phyloP scores from a whole-genome alignment of 768 basidiomycete genomes.

The Psilocybe cubensis region DNA sequence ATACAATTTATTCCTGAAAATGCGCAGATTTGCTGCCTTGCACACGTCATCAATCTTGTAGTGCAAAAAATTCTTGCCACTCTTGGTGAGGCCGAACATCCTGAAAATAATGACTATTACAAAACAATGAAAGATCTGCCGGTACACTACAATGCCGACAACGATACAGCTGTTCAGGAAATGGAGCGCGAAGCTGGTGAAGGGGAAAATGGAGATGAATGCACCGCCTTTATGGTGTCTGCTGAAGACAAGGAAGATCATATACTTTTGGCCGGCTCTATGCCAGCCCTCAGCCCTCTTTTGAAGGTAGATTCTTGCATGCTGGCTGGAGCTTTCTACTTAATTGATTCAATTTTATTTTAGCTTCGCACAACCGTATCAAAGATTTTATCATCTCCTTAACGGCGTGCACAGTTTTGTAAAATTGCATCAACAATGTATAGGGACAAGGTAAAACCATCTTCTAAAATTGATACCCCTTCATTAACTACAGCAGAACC shows the following conservation, averaged over 20 bases:
- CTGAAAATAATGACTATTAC: slow-evolving; percentile 30
- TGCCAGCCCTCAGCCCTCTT: no score
- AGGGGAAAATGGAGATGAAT: no score
- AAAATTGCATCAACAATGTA: slow-evolving; percentile 15
- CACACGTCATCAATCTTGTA: slow-evolving; percentile 40
- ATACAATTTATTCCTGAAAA: slow-evolving; percentile 26
- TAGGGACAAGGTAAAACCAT: background rate
- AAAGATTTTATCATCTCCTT: slow-evolving; percentile 34
- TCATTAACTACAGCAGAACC: slow-evolving; percentile 1
- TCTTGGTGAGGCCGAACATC: slow-evolving; percentile 30
- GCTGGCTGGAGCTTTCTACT: no score
- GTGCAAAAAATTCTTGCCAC: slow-evolving; percentile 33
- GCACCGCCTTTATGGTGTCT: no score
- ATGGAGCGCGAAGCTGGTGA: no score
- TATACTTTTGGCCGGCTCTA: no score
- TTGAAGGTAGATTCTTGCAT: no score
- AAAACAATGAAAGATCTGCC: slow-evolving; percentile 29
- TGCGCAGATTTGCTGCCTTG: slow-evolving; percentile 36
- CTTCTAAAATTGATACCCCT: no score
- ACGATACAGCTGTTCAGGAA: slow-evolving; percentile 11
- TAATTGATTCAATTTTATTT: no score
- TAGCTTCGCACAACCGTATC: slow-evolving; percentile 31
- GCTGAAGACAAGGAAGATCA: no score
- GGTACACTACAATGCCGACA: slow-evolving; percentile 30
- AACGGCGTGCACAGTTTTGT: slow-evolving; percentile 26